Evolutionary conservation across 2,329 filamentous ascomycete species (phyloP), one percentile per base, ranked within the genome.

Genomic region (Akanthomyces dipterigenus): DNA sequence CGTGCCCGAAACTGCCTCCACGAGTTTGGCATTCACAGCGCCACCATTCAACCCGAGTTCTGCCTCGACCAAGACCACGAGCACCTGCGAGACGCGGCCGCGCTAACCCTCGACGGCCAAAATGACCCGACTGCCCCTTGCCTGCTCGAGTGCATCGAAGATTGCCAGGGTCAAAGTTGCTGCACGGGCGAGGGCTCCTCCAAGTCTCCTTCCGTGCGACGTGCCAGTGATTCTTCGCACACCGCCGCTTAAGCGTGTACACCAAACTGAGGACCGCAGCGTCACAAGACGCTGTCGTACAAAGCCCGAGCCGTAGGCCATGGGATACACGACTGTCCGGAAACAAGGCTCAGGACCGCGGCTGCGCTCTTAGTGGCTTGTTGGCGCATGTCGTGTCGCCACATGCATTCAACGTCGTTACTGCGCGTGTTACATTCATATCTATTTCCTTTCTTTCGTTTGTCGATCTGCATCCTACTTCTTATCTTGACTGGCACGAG

Each of bases 11-110:
- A 88, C 70, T 99, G 95, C 70, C 85, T 99, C 3, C 95, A 99
- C 74, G 93, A 86, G 40, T 97, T 96, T 68, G 93, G 95, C 61
- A 98, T 99, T 66, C 95, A 99, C 78, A 96, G 90, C 42, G 93
- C 92, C 40, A 99, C 95, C 14, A 98, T 99, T 67, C 95, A 99
- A 75, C 95, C 95, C 6, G 95, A 99, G 74, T 99, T 88, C 67
- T 86, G 84, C 64, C 73, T 84, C 28, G 83, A 84, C 65, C 70
- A 76, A 45, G 72, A 74, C 56, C 80, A 79, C 64, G 71, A 69
- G 60, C 75, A 77, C 43, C 67, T 71, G 16, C 72, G 74, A 3
- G 73, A 76, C 56, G 70, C 71, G 34, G 69, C 72, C 7, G 70
- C 69, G 24, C 67, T 75, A 38, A 63, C 70, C 5, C 65, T 76